phyloP scores from a whole-genome alignment of 495 filamentous ascomycete species.

The Neurospora sp. region DNA sequence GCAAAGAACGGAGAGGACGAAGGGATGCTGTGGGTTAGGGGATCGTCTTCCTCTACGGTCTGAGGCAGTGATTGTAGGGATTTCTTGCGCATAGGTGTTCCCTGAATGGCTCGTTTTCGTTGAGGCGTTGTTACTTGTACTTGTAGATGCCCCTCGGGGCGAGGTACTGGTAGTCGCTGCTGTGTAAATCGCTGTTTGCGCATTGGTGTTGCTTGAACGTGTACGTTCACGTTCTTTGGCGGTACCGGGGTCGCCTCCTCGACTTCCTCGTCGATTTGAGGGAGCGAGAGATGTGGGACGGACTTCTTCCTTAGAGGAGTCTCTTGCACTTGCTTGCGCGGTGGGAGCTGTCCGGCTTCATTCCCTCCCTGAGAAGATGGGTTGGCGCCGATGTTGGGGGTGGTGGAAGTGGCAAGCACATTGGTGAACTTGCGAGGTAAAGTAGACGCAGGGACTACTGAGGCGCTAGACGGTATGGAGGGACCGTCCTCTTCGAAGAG shows the following conservation, averaged over 20 bases:
- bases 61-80: background rate
- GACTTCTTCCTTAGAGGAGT: background rate
- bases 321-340: background rate
- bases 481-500: conserved; percentile 9
- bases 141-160: background rate
- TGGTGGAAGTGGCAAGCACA: conserved; percentile 4
- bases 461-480: conserved; percentile 18
- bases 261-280: background rate
- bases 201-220: background rate
- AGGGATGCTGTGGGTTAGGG: background rate
- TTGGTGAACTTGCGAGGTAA: conserved; percentile 26
- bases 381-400: background rate
- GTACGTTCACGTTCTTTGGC: background rate
- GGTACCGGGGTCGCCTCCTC: background rate
- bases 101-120: background rate
- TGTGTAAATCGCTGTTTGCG: background rate
- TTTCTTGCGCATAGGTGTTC: background rate
- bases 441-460: conserved; percentile 27
- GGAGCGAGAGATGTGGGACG: background rate
- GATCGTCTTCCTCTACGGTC: background rate
- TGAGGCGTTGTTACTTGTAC: background rate
- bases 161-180: background rate
- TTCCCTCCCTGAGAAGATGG: background rate
- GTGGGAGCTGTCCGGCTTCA: background rate
- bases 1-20: background rate